These are phyloP conservation scores for Eutypa lata DNA, from an alignment of 2,329 filamentous ascomycete species.

Conservation along the genomic window DNA sequence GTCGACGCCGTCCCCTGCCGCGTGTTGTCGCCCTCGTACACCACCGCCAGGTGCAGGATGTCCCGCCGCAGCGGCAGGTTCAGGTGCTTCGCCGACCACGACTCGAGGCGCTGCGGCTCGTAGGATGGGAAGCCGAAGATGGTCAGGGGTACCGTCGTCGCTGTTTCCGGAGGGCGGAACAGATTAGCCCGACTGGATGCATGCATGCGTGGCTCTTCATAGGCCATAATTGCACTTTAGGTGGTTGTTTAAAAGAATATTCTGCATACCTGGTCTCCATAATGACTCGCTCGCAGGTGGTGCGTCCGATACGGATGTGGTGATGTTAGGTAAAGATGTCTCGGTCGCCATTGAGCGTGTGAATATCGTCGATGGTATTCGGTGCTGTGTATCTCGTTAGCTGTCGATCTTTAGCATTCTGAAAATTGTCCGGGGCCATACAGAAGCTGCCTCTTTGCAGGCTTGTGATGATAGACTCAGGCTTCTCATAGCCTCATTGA, in stretches of 20 bases:
- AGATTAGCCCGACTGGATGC: no score
- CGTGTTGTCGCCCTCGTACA: slow-evolving; percentile 88
- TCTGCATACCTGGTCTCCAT: slow-evolving; percentile 44
- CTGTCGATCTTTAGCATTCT: background rate
- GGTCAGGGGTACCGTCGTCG: slow-evolving; percentile 71
- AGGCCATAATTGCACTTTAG: no score
- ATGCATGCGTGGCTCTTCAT: no score
- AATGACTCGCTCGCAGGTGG: slow-evolving; percentile 23
- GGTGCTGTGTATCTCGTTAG: slow-evolving; percentile 14
- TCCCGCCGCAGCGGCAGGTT: slow-evolving; percentile 84
- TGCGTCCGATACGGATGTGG: slow-evolving; percentile 30
- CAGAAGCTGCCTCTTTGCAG: slow-evolving; percentile 31
- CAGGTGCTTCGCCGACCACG: slow-evolving; percentile 80
- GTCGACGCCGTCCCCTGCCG: slow-evolving; percentile 81
- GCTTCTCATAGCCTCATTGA: slow-evolving; percentile 51
- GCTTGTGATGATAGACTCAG: slow-evolving; percentile 45
- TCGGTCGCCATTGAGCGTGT: slow-evolving; percentile 57
- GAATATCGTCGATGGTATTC: slow-evolving; percentile 33
- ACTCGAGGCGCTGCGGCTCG: slow-evolving; percentile 74
- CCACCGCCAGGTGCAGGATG: slow-evolving; percentile 84
- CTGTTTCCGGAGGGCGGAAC: no score
- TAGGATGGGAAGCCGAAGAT: slow-evolving; percentile 87
- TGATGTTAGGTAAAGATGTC: slow-evolving; percentile 35
- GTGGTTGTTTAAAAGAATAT: no score
- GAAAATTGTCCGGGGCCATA: slow-evolving; percentile 15